Conservation (phyloP, 2,329 filamentous ascomycete genomes). For the Paraconiothyrium brasiliense region DNA sequence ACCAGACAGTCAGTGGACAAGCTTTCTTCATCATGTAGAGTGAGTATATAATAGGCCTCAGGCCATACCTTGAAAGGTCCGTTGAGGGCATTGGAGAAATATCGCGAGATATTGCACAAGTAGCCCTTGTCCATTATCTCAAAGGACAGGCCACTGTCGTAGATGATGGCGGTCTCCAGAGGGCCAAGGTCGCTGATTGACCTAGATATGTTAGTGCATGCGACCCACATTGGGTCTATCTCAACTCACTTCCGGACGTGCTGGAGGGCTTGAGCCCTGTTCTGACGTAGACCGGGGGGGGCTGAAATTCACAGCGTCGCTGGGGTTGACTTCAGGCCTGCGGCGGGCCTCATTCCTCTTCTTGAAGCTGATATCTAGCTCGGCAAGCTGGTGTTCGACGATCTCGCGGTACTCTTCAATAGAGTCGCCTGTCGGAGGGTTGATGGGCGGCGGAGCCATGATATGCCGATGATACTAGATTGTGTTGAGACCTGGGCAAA, state of each 20-base stretch:
- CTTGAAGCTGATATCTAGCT: neutral
- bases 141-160: constrained; percentile 3
- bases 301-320: neutral
- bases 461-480: neutral
- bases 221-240: neutral
- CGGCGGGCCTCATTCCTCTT: neutral
- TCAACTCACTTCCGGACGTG: neutral
- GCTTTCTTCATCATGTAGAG: neutral
- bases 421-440: too few relatives aligned
- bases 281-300: neutral
- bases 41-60: neutral
- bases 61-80: constrained; percentile 7
- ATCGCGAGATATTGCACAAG: constrained; percentile 20
- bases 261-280: neutral
- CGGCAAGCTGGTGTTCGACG: neutral
- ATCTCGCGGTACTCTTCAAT: neutral
- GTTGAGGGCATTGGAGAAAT: constrained; percentile 6
- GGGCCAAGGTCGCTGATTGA: neutral
- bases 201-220: neutral
- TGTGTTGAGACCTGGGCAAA: neutral
- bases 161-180: neutral
- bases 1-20: neutral
- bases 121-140: constrained; percentile 6
- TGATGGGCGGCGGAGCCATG: neutral
- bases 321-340: neutral